Percentiles rank a stretch among this genome's conserved stretches.
Evolutionary conservation across 495 filamentous ascomycete species (phyloP).

Genomic region (Neurospora cerealis): DNA sequence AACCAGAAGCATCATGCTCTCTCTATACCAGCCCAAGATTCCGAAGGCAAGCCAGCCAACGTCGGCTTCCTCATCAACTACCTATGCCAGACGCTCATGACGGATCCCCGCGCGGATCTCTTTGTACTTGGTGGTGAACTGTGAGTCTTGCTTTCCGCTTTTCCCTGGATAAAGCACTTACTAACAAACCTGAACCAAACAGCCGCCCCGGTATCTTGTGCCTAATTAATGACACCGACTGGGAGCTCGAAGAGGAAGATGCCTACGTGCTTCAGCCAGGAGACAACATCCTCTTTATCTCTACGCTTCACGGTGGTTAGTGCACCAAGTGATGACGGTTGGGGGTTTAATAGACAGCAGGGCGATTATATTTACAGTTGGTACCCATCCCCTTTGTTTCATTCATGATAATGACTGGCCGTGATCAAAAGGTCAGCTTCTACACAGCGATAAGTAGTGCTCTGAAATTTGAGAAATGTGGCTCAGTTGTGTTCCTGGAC

Average conservation of each 20-base stretch:
- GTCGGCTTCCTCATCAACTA: slow-evolving; percentile 69
- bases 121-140: slow-evolving; percentile 83
- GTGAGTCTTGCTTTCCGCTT: slow-evolving; percentile 41
- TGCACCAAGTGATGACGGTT: background rate
- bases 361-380: background rate
- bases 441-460: background rate
- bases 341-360: background rate
- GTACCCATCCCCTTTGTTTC: background rate
- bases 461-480: background rate
- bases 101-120: slow-evolving; percentile 73
- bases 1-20: slow-evolving; percentile 65
- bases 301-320: slow-evolving; percentile 91
- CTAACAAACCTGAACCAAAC: slow-evolving; percentile 1
- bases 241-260: slow-evolving; percentile 95
- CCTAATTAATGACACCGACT: slow-evolving; percentile 94
- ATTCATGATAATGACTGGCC: background rate
- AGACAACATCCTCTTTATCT: slow-evolving; percentile 93
- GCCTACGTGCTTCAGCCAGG: slow-evolving; percentile 68
- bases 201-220: slow-evolving; percentile 97
- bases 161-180: too few species aligned
- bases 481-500: background rate
- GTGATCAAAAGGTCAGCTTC: background rate
- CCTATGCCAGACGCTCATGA: slow-evolving; percentile 78
- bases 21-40: slow-evolving; percentile 52
- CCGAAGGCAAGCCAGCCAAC: slow-evolving; percentile 48